Conservation (phyloP, 768 basidiomycete species). For the Suillus subalutaceus region DNA sequence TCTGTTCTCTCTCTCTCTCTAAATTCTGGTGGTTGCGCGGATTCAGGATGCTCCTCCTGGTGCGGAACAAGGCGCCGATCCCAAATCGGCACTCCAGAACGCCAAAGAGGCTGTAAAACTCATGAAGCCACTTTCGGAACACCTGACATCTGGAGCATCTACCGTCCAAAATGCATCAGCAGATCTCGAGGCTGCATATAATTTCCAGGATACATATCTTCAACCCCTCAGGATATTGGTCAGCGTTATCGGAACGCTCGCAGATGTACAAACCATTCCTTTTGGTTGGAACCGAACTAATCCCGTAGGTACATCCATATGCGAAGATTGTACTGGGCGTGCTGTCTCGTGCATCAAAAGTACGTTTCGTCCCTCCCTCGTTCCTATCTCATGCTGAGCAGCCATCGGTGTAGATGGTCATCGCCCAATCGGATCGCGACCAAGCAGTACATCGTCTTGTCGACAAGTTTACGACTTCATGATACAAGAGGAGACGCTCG, state of each 20-base stretch:
- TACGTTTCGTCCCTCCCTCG: background rate
- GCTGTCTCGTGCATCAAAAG: constrained; percentile 2
- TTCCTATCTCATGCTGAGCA: too few relatives aligned
- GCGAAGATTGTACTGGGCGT: constrained; percentile 6
- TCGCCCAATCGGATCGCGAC: constrained; percentile 7
- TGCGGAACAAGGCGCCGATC: background rate
- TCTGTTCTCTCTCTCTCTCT: background rate
- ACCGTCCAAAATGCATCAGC: too few relatives aligned
- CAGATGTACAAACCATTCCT: background rate
- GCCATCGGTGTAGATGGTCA: background rate
- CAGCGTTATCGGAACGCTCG: background rate
- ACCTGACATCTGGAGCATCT: too few relatives aligned
- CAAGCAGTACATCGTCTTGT: constrained; percentile 2
- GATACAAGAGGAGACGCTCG: background rate
- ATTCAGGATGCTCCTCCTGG: background rate
- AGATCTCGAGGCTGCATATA: too few relatives aligned
- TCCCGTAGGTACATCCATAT: constrained; percentile 4
- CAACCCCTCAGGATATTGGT: constrained; percentile 3
- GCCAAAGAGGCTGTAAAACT: too few relatives aligned
- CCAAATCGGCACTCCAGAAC: too few relatives aligned
- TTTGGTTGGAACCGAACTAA: background rate
- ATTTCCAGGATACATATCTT: too few relatives aligned
- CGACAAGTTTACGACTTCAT: constrained; percentile 11
- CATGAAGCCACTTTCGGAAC: too few relatives aligned
- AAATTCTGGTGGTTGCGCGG: background rate